Percentiles rank a stretch among this genome's conserved stretches.
Conservation (phyloP, 2,329 filamentous ascomycete genomes). For the Hypomyces perniciosus region DNA sequence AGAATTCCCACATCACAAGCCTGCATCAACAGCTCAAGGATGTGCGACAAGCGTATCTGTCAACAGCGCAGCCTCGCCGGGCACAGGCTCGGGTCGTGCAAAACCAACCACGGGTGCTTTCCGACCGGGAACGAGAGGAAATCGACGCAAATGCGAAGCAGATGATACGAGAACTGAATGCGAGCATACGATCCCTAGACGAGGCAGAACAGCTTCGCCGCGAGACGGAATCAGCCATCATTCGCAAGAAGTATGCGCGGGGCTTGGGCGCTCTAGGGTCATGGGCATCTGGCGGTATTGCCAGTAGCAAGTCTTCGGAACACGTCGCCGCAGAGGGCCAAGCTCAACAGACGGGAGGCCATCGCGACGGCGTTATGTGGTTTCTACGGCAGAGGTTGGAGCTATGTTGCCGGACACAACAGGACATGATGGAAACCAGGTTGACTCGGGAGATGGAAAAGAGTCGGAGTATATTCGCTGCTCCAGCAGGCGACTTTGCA, state of each 20-base stretch:
- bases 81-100: slow-evolving; percentile 42
- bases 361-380: slow-evolving; percentile 80
- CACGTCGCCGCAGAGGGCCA: slow-evolving; percentile 67
- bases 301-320: slow-evolving; percentile 50
- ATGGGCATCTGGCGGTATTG: slow-evolving; percentile 58
- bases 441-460: slow-evolving; percentile 81
- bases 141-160: slow-evolving; percentile 84
- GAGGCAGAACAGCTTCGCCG: slow-evolving; percentile 78
- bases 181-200: slow-evolving; percentile 70
- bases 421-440: slow-evolving; percentile 87
- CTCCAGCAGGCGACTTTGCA: slow-evolving; percentile 28
- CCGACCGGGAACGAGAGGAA: slow-evolving; percentile 74
- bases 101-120: slow-evolving; percentile 53
- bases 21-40: slow-evolving; percentile 74
- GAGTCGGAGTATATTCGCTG: slow-evolving; percentile 68
- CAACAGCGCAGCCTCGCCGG: slow-evolving; percentile 62
- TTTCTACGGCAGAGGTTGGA: slow-evolving; percentile 71
- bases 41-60: slow-evolving; percentile 87
- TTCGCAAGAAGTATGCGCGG: slow-evolving; percentile 62
- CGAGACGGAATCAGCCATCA: slow-evolving; percentile 64
- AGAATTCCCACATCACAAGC: slow-evolving; percentile 81
- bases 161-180: slow-evolving; percentile 78
- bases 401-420: slow-evolving; percentile 70
- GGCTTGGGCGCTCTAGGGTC: slow-evolving; percentile 58
- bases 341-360: slow-evolving; percentile 58